These are phyloP conservation scores for Neurospora sp. DNA, from an alignment of 495 filamentous ascomycete species.

Conservation along the genomic window DNA sequence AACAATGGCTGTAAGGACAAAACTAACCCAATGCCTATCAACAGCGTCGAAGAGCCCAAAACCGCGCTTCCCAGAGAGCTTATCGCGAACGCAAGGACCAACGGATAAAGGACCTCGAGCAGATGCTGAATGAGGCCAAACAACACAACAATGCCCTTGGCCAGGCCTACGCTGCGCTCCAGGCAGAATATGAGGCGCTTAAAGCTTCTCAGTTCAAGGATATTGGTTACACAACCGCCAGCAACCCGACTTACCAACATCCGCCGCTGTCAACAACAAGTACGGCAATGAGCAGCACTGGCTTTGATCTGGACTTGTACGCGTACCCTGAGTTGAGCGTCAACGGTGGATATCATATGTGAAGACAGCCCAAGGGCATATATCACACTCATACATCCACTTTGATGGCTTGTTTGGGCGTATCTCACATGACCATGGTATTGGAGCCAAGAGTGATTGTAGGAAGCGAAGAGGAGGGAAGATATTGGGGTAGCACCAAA, in stretches of 20 bases:
- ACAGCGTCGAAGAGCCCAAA: slow-evolving; percentile 48
- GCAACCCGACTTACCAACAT: slow-evolving; percentile 8
- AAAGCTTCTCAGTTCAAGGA: slow-evolving; percentile 22
- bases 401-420: not conserved
- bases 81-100: slow-evolving; percentile 81
- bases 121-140: slow-evolving; percentile 52
- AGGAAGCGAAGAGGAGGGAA: not conserved
- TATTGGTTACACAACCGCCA: slow-evolving; percentile 7
- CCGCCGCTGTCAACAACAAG: slow-evolving; percentile 7
- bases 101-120: slow-evolving; percentile 69
- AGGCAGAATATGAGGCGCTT: slow-evolving; percentile 31
- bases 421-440: not conserved
- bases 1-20: not conserved
- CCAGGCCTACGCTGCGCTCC: slow-evolving; percentile 30
- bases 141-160: slow-evolving; percentile 32
- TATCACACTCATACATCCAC: not conserved
- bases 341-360: not conserved
- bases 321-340: slow-evolving; percentile 19
- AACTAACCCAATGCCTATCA: not conserved
- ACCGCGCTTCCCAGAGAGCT: slow-evolving; percentile 58
- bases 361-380: not conserved
- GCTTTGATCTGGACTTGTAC: slow-evolving; percentile 20
- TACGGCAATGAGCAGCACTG: slow-evolving; percentile 6
- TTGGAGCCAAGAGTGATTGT: not conserved
- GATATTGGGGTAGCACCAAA: not conserved